Percentiles rank a stretch among this genome's conserved stretches.
Conservation (phyloP, 345 rosid genomes). For the Acer campestre region DNA sequence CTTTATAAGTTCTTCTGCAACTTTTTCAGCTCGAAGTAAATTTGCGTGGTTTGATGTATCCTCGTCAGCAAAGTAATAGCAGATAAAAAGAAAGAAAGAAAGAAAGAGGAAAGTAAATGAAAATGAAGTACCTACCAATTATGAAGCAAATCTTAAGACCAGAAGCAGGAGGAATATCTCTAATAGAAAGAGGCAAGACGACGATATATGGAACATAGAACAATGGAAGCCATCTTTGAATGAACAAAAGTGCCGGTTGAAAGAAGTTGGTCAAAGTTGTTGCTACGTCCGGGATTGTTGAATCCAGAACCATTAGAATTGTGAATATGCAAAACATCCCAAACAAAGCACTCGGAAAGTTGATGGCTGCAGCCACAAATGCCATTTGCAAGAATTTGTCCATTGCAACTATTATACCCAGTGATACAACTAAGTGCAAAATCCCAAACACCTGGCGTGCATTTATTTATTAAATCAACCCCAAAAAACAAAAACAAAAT, state of each 20-base stretch:
- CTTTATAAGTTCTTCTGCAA: not conserved
- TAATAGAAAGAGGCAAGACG: constrained; percentile 84
- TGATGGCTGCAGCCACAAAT: constrained; percentile 80
- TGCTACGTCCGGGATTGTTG: constrained; percentile 69
- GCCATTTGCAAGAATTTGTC: constrained; percentile 74
- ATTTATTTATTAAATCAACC: not conserved
- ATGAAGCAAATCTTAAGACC: constrained; percentile 89
- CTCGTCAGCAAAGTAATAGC: too few relatives aligned
- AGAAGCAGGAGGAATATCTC: constrained; percentile 91
- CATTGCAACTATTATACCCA: constrained; percentile 80
- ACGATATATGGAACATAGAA: constrained; percentile 93
- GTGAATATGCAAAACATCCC: constrained; percentile 98
- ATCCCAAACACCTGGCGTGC: constrained; percentile 55
- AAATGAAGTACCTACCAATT: constrained; percentile 39
- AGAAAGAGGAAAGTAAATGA: not conserved
- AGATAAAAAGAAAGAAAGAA: too few relatives aligned
- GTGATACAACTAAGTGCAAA: constrained; percentile 71
- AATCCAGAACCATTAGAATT: constrained; percentile 64
- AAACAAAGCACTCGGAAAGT: constrained; percentile 93
- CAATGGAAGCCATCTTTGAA: constrained; percentile 96
- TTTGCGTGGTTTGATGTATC: not conserved
- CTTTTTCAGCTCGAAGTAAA: not conserved
- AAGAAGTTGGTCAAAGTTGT: constrained; percentile 69
- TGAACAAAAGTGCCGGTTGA: constrained; percentile 79
- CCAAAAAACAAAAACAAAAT: not conserved